Conservation (phyloP, 1,284 basidiomycete species). For the Moesziomyces parantarcticus region DNA sequence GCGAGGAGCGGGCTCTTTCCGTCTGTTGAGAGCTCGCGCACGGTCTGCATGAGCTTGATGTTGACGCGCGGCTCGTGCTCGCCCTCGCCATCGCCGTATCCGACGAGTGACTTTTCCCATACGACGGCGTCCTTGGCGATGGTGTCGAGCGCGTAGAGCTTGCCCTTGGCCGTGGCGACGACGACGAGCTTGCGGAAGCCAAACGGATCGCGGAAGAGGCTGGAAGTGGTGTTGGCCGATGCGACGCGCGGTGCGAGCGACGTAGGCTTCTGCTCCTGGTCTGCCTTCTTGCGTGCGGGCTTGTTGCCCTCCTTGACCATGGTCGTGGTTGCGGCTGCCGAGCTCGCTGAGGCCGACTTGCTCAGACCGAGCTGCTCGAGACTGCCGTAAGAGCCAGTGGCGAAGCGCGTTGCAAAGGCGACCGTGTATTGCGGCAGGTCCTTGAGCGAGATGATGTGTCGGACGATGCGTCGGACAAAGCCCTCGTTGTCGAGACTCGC, state of each 20-base stretch:
- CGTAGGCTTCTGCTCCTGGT: constrained; percentile 35
- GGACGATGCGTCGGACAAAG: constrained; percentile 70
- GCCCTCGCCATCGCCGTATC: constrained; percentile 63
- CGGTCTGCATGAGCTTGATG: constrained; percentile 56
- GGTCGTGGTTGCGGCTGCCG: constrained; percentile 26
- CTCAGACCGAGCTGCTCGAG: constrained; percentile 64
- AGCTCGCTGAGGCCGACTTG: constrained; percentile 5
- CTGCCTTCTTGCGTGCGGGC: constrained; percentile 22
- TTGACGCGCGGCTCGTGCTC: constrained; percentile 48
- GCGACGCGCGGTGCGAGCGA: constrained; percentile 50
- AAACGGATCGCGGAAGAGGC: constrained; percentile 75
- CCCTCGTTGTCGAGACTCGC: constrained; percentile 70
- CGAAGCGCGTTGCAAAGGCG: constrained; percentile 79
- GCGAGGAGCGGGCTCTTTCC: constrained; percentile 51
- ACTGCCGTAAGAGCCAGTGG: constrained; percentile 76
- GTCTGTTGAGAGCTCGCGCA: constrained; percentile 53
- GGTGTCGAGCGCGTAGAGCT: constrained; percentile 83
- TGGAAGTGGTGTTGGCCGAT: constrained; percentile 37
- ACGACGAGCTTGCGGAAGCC: constrained; percentile 88
- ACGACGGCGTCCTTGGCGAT: constrained; percentile 71
- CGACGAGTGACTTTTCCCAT: constrained; percentile 65
- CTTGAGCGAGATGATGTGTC: constrained; percentile 69
- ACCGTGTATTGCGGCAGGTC: constrained; percentile 78
- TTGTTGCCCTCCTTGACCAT: constrained; percentile 47
- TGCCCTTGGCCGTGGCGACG: constrained; percentile 78